Evolutionary conservation across 768 basidiomycete genomes (phyloP).

Genomic region (Leccinum sublutescens): DNA sequence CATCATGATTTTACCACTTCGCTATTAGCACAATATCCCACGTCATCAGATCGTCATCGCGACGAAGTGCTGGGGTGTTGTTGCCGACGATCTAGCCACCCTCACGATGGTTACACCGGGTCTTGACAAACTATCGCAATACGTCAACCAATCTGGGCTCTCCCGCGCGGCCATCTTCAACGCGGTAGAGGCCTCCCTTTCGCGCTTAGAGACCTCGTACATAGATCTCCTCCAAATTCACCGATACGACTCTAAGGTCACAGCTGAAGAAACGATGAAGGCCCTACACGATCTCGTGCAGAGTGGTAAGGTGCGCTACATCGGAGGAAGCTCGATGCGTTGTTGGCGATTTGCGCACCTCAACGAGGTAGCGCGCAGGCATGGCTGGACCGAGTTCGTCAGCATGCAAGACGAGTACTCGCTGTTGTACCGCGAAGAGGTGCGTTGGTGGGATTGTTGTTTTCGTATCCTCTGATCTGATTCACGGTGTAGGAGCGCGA

Average conservation of each 20-base stretch:
- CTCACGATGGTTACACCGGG: neutral
- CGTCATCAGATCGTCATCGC: constrained; percentile 33
- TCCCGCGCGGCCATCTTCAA: constrained; percentile 39
- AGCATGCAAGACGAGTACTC: constrained; percentile 24
- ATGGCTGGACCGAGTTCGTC: constrained; percentile 53
- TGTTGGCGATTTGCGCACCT: constrained; percentile 45
- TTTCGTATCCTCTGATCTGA: too few species aligned
- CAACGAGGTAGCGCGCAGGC: constrained; percentile 42
- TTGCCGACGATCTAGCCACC: constrained; percentile 5
- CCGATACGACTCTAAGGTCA: constrained; percentile 36
- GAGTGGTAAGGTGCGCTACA: constrained; percentile 49
- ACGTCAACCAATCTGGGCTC: constrained; percentile 35
- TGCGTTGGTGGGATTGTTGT: constrained; percentile 2
- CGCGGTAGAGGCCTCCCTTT: constrained; percentile 36
- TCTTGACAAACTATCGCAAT: constrained; percentile 10
- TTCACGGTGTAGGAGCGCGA: constrained; percentile 38
- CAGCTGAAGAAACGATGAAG: constrained; percentile 48
- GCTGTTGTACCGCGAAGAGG: constrained; percentile 55
- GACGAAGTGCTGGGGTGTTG: constrained; percentile 26
- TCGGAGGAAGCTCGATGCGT: constrained; percentile 48
- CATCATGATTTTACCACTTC: neutral
- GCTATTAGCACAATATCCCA: constrained; percentile 30
- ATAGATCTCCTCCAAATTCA: constrained; percentile 47
- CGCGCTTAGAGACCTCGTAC: constrained; percentile 37
- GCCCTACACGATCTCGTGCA: constrained; percentile 50